A percentile compares a stretch with the other conserved stretches of the same genome.
These are phyloP conservation scores for Poterioochromonas sp. DNA, from an alignment of 352 stramenopile genomes.

Conservation along the genomic window DNA sequence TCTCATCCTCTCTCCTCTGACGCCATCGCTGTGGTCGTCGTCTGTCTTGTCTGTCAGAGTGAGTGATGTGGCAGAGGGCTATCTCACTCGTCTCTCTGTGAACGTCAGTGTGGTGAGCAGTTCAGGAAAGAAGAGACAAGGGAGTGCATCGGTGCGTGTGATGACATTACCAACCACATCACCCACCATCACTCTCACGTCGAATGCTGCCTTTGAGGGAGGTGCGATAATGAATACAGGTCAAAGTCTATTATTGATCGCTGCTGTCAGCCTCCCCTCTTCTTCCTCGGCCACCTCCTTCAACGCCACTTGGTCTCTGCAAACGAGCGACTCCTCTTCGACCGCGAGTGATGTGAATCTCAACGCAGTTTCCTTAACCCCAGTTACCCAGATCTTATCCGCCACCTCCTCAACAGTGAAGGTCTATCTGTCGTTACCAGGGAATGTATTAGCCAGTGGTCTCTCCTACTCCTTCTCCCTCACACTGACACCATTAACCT, in stretches of 20 bases:
- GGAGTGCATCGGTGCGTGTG: not conserved
- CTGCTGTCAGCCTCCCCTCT: not conserved
- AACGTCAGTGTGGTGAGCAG: no score
- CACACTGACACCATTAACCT: constrained; percentile 9
- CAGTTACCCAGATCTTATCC: constrained; percentile 11
- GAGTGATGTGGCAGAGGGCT: no score
- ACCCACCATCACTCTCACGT: constrained; percentile 8
- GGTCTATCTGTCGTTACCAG: constrained; percentile 10
- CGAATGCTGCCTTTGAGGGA: not conserved
- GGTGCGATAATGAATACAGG: constrained; percentile 7
- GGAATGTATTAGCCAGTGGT: constrained; percentile 11
- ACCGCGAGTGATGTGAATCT: constrained; percentile 3
- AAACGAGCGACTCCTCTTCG: constrained; percentile 4
- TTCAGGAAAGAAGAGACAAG: no score
- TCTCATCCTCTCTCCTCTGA: no score
- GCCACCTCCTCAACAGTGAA: constrained; percentile 8
- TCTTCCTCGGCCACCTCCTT: not conserved
- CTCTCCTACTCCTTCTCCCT: constrained; percentile 8
- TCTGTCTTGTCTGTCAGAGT: no score
- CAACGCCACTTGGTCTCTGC: constrained; percentile 7
- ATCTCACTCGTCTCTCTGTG: no score
- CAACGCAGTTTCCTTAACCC: constrained; percentile 10
- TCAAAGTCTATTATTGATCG: not conserved
- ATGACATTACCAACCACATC: not conserved
- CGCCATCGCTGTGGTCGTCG: no score